Evolutionary conservation across 2,329 filamentous ascomycete genomes (phyloP), one percentile per base, ranked within the genome.

Genomic region (Stemphylium lycopersici): DNA sequence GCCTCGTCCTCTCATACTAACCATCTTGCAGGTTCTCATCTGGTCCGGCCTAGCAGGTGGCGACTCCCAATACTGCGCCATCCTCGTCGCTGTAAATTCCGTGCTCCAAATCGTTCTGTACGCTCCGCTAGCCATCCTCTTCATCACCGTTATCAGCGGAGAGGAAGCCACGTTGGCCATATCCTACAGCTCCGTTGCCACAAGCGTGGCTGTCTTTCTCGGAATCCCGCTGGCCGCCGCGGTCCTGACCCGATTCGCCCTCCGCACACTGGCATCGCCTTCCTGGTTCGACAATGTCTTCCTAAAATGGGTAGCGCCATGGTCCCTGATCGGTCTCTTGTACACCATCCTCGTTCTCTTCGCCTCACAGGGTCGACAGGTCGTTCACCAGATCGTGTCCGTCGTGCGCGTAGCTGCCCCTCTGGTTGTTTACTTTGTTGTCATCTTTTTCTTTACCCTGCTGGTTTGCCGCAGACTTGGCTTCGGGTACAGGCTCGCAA

Each of bases 301-400:
- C 70, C 66, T 93, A 8, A 84, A 81, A 34, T 85, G 82, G 70
- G 77, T 84, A 1, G 83, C 85, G 0, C 91, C 90, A 0, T 88
- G 84, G 82, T 92, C 89, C 0, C 80, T 95, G 4, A 83, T 95
- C 58, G 90, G 90, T 1, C 81, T 96, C 7, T 78, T 96, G 0
- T 95, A 91, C 77, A 95, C 90, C 2, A 93, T 95, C 63, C 72
- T 93, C 4, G 85, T 95, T 1, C 81, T 95, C 3, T 95, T 96
- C 69, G 90, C 89, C 0, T 0, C 90, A 0, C 90, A 95, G 67
- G 90, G 90, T 3, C 75, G 78, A 15, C 86, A 87, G 42, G 90
- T 95, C 1, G 86, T 93, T 1, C 86, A 90, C 61, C 90, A 93
- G 72, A 89, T 93, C 54, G 87, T 91, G 1, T 87, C 88, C 0